Conservation (phyloP, 139 green algal genomes). For the Tetraselmis striata region DNA sequence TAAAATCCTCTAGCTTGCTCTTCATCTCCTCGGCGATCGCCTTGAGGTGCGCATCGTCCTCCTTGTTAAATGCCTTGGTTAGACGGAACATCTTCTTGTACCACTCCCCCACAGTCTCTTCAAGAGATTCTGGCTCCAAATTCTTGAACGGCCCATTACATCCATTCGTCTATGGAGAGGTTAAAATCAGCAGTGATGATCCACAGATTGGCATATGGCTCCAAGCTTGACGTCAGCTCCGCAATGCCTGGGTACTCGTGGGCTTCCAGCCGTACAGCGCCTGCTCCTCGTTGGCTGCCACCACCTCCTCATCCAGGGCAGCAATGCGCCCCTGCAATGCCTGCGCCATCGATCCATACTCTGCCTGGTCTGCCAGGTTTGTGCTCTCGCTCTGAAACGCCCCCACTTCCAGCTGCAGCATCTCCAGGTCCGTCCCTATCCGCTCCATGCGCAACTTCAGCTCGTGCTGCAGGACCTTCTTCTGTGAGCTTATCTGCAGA, state of each 20-base stretch:
- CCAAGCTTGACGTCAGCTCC: constrained; percentile 26
- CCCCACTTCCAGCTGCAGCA: too few species aligned
- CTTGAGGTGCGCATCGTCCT: constrained; percentile 15
- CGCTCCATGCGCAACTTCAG: too few species aligned
- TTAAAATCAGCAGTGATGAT: constrained; percentile 17
- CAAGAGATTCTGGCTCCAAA: constrained; percentile 40
- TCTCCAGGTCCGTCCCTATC: too few species aligned
- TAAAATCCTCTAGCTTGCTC: constrained; percentile 37
- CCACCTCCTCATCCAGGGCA: too few species aligned
- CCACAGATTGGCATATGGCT: constrained; percentile 37
- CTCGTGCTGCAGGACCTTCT: too few species aligned
- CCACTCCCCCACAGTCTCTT: constrained; percentile 34
- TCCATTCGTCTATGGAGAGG: constrained; percentile 33
- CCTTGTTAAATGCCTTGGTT: neutral
- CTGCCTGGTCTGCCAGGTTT: too few species aligned
- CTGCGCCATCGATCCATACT: too few species aligned
- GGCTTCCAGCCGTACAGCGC: constrained; percentile 35
- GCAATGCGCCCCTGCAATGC: too few species aligned
- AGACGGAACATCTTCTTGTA: constrained; percentile 22
- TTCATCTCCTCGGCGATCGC: constrained; percentile 28
- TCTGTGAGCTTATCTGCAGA: too few species aligned
- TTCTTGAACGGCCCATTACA: constrained; percentile 36
- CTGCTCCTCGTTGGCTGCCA: constrained; percentile 42
- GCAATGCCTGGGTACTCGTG: constrained; percentile 24
- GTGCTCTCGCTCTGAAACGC: too few species aligned